Conservation (phyloP, 129 eudicot genomes). For the Scalesia atractyloides region DNA sequence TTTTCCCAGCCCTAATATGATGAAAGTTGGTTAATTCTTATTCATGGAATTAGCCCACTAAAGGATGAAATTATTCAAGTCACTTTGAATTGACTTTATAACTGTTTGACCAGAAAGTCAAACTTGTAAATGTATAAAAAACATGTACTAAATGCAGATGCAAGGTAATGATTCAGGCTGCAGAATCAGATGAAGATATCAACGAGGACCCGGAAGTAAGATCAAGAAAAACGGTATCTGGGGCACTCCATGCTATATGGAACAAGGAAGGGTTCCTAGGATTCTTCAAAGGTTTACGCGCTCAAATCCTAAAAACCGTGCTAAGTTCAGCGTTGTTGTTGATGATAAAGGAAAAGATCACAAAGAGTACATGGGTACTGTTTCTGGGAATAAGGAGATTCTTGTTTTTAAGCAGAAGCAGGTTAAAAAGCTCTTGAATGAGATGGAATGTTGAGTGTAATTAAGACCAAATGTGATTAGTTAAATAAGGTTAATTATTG, state of each 20-base stretch:
- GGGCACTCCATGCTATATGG: slow-evolving; percentile 68
- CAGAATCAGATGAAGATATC: slow-evolving; percentile 59
- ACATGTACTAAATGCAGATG: slow-evolving; percentile 50
- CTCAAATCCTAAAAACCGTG: slow-evolving; percentile 91
- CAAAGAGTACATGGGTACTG: slow-evolving; percentile 85
- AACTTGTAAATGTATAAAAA: slow-evolving; percentile 9
- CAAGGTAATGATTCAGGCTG: slow-evolving; percentile 86
- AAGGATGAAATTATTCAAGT: neutral
- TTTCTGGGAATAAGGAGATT: slow-evolving; percentile 65
- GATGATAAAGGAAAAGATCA: slow-evolving; percentile 94
- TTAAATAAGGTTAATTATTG: slow-evolving; percentile 5
- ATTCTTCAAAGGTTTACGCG: slow-evolving; percentile 81
- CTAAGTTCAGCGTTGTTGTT: slow-evolving; percentile 88
- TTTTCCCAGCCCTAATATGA: neutral
- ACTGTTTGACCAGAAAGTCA: slow-evolving; percentile 5
- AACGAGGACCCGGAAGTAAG: slow-evolving; percentile 36
- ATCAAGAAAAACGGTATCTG: slow-evolving; percentile 59
- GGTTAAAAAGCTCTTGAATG: slow-evolving; percentile 57
- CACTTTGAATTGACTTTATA: neutral
- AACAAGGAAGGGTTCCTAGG: slow-evolving; percentile 80
- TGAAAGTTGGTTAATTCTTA: neutral
- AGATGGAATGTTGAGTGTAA: slow-evolving; percentile 16
- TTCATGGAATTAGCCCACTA: too few species aligned
- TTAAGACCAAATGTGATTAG: slow-evolving; percentile 20
- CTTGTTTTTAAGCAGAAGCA: slow-evolving; percentile 46